Percentiles rank a stretch among this genome's conserved stretches.
Conservation (phyloP, 768 basidiomycete genomes). For the Royoungia palumana region DNA sequence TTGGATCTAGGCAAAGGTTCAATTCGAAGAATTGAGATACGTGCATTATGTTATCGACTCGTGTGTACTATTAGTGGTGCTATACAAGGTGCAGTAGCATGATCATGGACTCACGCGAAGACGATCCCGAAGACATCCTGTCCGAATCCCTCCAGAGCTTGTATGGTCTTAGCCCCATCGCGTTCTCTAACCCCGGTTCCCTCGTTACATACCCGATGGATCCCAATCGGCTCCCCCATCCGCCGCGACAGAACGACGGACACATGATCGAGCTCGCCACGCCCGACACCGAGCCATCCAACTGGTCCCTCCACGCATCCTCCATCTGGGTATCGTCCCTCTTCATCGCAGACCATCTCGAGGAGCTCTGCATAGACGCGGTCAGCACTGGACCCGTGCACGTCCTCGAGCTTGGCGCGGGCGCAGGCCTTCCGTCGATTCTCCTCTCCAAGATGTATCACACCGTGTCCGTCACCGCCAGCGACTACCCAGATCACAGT, state of each 20-base stretch:
- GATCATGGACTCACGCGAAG: background rate
- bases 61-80: too few species aligned
- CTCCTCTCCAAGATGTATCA: constrained; percentile 51
- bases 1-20: constrained; percentile 31
- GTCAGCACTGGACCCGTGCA: constrained; percentile 23
- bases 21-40: constrained; percentile 29
- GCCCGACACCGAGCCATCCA: constrained; percentile 63
- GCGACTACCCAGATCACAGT: constrained; percentile 68
- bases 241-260: background rate
- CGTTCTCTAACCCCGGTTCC: constrained; percentile 53
- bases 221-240: constrained; percentile 15
- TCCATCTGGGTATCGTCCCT: constrained; percentile 71
- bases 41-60: background rate
- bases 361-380: constrained; percentile 40
- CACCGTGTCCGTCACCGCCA: constrained; percentile 44
- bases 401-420: constrained; percentile 73
- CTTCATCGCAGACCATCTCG: constrained; percentile 64
- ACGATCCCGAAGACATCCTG: constrained; percentile 65
- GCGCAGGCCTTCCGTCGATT: constrained; percentile 72
- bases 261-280: constrained; percentile 48
- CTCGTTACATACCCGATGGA: constrained; percentile 44
- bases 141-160: constrained; percentile 58
- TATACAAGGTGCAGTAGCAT: too few species aligned
- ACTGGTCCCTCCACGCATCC: constrained; percentile 77
- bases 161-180: constrained; percentile 61